phyloP scores from a whole-genome alignment of 306 rosid species.

The Pterocarpus macrocarpus region DNA sequence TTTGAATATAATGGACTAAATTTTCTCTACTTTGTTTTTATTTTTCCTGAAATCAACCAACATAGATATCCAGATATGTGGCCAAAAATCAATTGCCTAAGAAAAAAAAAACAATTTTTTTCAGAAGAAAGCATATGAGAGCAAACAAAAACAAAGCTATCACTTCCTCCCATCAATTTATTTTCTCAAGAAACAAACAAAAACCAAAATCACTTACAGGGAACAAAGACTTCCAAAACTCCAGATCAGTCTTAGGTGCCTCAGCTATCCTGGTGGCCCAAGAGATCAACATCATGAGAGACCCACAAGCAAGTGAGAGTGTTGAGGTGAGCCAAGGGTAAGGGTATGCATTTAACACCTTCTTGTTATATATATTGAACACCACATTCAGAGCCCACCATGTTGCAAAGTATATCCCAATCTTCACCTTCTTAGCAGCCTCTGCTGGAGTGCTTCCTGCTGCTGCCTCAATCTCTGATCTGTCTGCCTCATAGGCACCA shows the following conservation, averaged over 20 bases:
- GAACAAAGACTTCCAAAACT: constrained; percentile 92
- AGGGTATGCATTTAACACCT: constrained; percentile 95
- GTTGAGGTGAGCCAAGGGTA: constrained; percentile 98
- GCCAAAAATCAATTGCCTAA: constrained; percentile 4
- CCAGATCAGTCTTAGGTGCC: constrained; percentile 88
- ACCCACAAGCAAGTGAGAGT: constrained; percentile 93
- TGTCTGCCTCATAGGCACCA: constrained; percentile 76
- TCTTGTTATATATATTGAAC: constrained; percentile 96
- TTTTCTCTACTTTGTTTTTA: constrained; percentile 5
- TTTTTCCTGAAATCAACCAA: constrained; percentile 20
- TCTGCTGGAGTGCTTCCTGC: constrained; percentile 50
- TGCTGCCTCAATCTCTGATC: constrained; percentile 61
- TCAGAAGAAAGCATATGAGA: constrained; percentile 24
- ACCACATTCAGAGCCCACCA: constrained; percentile 99
- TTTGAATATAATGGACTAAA: not conserved
- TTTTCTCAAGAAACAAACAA: constrained; percentile 62
- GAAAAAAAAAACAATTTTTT: not conserved
- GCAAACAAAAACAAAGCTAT: constrained; percentile 50
- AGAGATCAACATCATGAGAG: constrained; percentile 92
- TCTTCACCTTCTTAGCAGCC: constrained; percentile 84
- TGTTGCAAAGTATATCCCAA: constrained; percentile 88
- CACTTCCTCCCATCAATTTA: constrained; percentile 46
- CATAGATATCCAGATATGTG: constrained; percentile 22
- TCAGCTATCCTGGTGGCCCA: constrained; percentile 94
- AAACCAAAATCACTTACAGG: constrained; percentile 73